phyloP scores from a whole-genome alignment of 2,329 filamentous ascomycete species.

The Metarhizium guizhouense region DNA sequence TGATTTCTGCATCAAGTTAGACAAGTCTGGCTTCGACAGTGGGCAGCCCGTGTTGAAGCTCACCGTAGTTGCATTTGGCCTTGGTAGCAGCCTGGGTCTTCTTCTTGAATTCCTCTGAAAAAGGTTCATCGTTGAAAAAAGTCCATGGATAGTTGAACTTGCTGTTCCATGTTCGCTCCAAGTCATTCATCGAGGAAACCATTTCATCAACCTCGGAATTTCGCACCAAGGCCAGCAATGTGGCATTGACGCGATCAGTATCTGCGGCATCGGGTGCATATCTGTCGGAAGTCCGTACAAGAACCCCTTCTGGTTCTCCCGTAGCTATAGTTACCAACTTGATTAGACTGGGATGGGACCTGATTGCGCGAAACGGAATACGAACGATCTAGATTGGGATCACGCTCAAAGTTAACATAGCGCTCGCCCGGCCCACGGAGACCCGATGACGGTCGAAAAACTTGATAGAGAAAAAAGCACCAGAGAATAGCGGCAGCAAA shows the following conservation, averaged over 20 bases:
- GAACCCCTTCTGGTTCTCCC: slow-evolving; percentile 68
- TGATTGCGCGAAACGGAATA: slow-evolving; percentile 9
- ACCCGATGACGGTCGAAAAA: slow-evolving; percentile 51
- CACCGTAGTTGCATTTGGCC: slow-evolving; percentile 79
- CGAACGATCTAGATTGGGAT: slow-evolving; percentile 84
- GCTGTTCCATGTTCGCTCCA: slow-evolving; percentile 92
- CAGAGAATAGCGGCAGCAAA: slow-evolving; percentile 63
- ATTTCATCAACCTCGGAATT: slow-evolving; percentile 83
- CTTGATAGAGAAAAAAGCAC: slow-evolving; percentile 69
- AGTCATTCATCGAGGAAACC: slow-evolving; percentile 78
- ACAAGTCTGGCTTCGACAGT: not conserved
- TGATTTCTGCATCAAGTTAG: slow-evolving; percentile 50
- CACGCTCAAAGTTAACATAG: slow-evolving; percentile 55
- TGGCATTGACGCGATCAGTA: slow-evolving; percentile 84
- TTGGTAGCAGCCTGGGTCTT: slow-evolving; percentile 76
- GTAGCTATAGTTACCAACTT: slow-evolving; percentile 48
- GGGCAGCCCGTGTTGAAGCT: slow-evolving; percentile 9
- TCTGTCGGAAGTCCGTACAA: slow-evolving; percentile 65
- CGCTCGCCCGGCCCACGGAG: slow-evolving; percentile 31
- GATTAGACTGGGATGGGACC: slow-evolving; percentile 9
- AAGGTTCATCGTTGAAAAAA: slow-evolving; percentile 95
- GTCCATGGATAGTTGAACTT: slow-evolving; percentile 99
- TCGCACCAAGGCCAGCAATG: slow-evolving; percentile 81
- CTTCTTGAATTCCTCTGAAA: slow-evolving; percentile 85
- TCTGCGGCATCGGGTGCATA: slow-evolving; percentile 70